phyloP scores from a whole-genome alignment of 2,329 filamentous ascomycete species.

The Penicillium sp. region DNA sequence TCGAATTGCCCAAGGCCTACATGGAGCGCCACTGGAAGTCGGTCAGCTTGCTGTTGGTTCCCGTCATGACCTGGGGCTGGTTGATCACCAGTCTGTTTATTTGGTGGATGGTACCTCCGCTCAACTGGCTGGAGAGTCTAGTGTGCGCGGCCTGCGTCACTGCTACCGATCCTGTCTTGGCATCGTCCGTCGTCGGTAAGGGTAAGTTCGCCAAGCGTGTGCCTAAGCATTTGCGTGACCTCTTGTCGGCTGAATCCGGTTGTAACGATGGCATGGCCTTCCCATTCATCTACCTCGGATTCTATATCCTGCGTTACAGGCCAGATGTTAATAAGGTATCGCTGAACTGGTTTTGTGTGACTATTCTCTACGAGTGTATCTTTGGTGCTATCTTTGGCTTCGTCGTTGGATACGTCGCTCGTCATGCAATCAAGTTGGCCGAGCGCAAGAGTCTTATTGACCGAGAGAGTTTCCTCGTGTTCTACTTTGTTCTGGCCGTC shows the following conservation, averaged over 20 bases:
- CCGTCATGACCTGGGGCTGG: conserved; percentile 96
- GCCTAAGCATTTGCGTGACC: conserved; percentile 93
- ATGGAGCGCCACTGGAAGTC: conserved; percentile 99
- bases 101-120: conserved; percentile 81
- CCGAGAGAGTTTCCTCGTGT: conserved; percentile 95
- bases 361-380: conserved; percentile 92
- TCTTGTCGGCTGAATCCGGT: conserved; percentile 94
- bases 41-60: conserved; percentile 83
- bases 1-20: conserved; percentile 74
- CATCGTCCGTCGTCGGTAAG: conserved; percentile 97
- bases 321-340: conserved; percentile 71
- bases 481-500: conserved; percentile 95
- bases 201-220: conserved; percentile 98
- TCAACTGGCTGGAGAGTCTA: conserved; percentile 90
- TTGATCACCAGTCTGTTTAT: conserved; percentile 86
- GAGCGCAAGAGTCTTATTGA: conserved; percentile 88
- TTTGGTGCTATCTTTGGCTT: conserved; percentile 92
- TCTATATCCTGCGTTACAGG: conserved; percentile 87
- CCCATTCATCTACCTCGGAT: conserved; percentile 90
- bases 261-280: conserved; percentile 99
- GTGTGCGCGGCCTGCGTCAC: conserved; percentile 91
- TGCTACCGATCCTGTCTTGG: conserved; percentile 93
- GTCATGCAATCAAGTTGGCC: conserved; percentile 86
- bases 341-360: conserved; percentile 86
- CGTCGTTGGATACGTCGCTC: conserved; percentile 82